Evolutionary conservation across 495 filamentous ascomycete species (phyloP), one percentile per base, ranked within the genome.

Genomic region (Rhypophila decipiens): DNA sequence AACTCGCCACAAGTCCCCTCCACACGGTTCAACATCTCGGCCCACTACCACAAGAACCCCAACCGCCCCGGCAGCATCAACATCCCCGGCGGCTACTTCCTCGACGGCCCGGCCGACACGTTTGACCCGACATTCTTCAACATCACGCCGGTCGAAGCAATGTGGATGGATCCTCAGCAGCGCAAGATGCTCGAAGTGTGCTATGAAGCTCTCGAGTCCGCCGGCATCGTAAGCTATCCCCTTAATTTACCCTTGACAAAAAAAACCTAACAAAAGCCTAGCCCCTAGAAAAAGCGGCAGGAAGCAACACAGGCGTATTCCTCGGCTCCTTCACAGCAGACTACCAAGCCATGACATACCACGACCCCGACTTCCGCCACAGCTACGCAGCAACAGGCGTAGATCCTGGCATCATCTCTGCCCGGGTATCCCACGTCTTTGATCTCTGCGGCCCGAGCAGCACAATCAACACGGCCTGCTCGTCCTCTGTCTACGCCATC

Each of bases 51-150:
- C 29, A 33, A 33, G 29, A 33, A 33, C 13, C 7, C 7, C 29
- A 13, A 13, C 13, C 7, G 29, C 7, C 8, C 29, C 29, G 29
- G 29, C 13, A 13, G 7, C 29, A 33, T 33, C 8, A 33, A 33
- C 29, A 13, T 33, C 29, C 8, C 7, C 29, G 29, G 29, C 29
- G 29, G 29, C 7, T 33, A 33, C 29, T 33, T 33, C 31, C 59
- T 68, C 21, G 24, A 65, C 2, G 36, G 47, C 10, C 55, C 63
- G 5, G 39, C 51, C 9, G 51, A 59, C 11, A 33, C 42, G 5
- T 67, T 69, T 68, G 78, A 82, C 47, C 68, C 77, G 35, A 49
- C 58, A n/a, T 79, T 81, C 63, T 82, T 78, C 69, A 68, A 64
- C 41, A 68, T 60, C 31, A 68, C 57, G 13, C 58, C 69, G 0